Evolutionary conservation across 2,329 filamentous ascomycete genomes (phyloP).

Genomic region (Elsinoe australis): DNA sequence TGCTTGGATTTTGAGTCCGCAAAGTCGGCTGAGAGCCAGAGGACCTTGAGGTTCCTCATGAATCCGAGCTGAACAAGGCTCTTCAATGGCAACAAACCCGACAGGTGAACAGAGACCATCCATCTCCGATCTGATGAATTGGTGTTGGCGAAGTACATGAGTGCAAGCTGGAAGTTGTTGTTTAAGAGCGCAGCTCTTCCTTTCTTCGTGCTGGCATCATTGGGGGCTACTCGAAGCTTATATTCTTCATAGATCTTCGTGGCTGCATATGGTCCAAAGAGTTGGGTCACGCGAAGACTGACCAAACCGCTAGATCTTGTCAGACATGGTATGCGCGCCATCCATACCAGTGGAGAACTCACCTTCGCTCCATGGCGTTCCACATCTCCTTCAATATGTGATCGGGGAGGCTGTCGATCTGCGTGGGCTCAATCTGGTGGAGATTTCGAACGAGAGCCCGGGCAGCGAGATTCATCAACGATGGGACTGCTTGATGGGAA

Average conservation of each 20-base stretch:
- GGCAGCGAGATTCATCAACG: background rate
- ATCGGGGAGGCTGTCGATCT: background rate
- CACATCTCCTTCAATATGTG: background rate
- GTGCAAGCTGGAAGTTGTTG: background rate
- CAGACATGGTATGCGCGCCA: no score
- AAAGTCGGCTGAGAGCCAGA: background rate
- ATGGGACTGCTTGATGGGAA: background rate
- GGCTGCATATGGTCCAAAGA: background rate
- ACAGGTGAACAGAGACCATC: background rate
- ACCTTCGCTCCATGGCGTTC: background rate
- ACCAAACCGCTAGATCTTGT: no score
- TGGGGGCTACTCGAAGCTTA: background rate
- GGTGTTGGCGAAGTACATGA: background rate
- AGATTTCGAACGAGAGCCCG: background rate
- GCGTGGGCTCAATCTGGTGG: background rate
- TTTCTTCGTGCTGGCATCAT: background rate
- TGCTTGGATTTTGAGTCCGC: background rate
- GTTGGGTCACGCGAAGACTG: background rate
- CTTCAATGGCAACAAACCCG: background rate
- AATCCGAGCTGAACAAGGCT: background rate
- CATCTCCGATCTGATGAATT: background rate
- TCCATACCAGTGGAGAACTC: no score
- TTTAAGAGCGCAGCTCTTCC: background rate
- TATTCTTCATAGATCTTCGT: background rate
- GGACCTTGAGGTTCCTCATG: background rate